Base-by-base conservation (phyloP, 1,284 basidiomycete genomes). In the Boletellus sp. region DNA sequence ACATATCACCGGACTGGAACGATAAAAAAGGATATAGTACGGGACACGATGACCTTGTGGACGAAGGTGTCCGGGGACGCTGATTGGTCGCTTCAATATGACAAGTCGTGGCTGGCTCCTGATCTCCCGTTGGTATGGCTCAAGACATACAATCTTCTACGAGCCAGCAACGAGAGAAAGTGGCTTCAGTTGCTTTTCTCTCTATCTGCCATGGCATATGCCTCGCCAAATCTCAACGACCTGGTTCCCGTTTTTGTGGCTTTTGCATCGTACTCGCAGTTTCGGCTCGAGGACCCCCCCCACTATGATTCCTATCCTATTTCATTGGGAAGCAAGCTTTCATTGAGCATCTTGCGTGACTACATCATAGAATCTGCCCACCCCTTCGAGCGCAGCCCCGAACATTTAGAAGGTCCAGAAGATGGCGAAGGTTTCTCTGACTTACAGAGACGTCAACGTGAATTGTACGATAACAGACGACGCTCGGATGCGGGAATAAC, bases 191-290 rank as follows among this genome's bases (percentile, higher is more conserved):
- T 74, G 18, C 51, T 59, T n/a, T 72, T 71, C 51, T 64, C 63
- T 16, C 60, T 70, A 4, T 55, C 68, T 19, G 60, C 64, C 2
- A 57, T 70, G 52, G 61, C 54, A 22, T 74, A 70, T 52, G 49
- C 51, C 10, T 61, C 57, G 0, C 33, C 44, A 1, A 8, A 51
- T 3, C 26, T 49, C 15, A n/a, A 21, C 6, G 46, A 49, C 4
- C 56, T 68, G 21, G 54, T 70, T 12, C 62, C 60, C 10, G 26
- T 11, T 7, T 26, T 76, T 3, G 44, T 74, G 3, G 60, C 70
- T 1, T 66, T 75, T 50, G 69, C 67, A 0, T 48, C 37, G 1
- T 21, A 44, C 13, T 16, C 49, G 0, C 46, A 46, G 11, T 67
- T 69, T 24, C 3, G 26, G 32, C 11, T 2, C 1, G 54, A 55